A percentile compares a stretch with the other conserved stretches of the same genome.
Evolutionary conservation across 768 basidiomycete genomes (phyloP).

Genomic region (Naganishia vaughanmartiniae): DNA sequence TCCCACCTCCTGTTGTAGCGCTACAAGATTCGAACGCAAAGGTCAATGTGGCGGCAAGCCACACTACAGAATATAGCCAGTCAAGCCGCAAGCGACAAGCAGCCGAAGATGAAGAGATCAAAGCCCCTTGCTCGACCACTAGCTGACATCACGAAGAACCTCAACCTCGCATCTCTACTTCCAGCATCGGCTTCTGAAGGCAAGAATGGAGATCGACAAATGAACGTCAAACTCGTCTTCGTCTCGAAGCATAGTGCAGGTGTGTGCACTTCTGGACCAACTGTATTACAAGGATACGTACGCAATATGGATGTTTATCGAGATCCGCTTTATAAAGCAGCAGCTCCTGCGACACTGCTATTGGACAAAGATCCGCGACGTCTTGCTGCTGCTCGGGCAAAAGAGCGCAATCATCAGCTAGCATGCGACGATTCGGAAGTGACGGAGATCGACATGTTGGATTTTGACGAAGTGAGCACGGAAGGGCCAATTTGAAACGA

Average conservation of each 20-base stretch:
- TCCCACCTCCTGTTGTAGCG: too few relatives aligned
- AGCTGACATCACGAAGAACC: slow-evolving; percentile 14
- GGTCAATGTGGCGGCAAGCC: background rate
- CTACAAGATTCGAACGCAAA: background rate
- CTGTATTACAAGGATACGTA: too few relatives aligned
- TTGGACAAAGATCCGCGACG: background rate
- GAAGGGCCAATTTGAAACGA: background rate
- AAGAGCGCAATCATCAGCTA: background rate
- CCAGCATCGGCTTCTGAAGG: background rate
- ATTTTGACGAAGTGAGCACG: background rate
- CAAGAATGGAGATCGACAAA: background rate
- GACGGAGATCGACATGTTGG: background rate
- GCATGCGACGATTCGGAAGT: slow-evolving; percentile 7
- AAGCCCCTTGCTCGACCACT: slow-evolving; percentile 13
- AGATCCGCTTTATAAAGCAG: background rate
- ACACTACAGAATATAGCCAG: background rate
- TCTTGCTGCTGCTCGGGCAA: background rate
- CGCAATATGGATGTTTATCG: background rate
- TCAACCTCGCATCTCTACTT: background rate
- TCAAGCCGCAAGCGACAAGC: slow-evolving; percentile 14
- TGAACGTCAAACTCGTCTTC: too few relatives aligned
- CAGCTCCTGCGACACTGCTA: background rate
- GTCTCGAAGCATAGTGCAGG: background rate
- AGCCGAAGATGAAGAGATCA: slow-evolving; percentile 26
- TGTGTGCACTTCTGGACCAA: background rate